Conservation (phyloP, 1,284 basidiomycete species). For the Gymnopus androsaceus region DNA sequence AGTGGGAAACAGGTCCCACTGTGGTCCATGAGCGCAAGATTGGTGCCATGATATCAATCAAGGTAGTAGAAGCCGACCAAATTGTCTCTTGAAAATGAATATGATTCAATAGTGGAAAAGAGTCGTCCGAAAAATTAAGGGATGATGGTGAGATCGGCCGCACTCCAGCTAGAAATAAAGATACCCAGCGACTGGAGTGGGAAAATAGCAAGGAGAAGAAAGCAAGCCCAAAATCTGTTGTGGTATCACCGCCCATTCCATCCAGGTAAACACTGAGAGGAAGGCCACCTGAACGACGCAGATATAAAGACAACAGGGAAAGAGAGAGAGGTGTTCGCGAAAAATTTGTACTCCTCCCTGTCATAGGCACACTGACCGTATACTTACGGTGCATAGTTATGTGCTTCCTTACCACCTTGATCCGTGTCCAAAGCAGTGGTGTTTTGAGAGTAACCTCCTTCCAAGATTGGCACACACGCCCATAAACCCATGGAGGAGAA, state of each 20-base stretch:
- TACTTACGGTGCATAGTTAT: too few species aligned
- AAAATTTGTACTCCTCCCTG: neutral
- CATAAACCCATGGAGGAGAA: too few species aligned
- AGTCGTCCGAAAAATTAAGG: neutral
- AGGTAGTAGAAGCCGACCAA: neutral
- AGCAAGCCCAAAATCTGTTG: neutral
- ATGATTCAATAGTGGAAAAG: neutral
- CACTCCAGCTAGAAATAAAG: too few species aligned
- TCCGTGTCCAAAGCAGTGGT: constrained; percentile 49
- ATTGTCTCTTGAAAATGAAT: neutral
- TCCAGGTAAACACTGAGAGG: too few species aligned
- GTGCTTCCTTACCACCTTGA: constrained; percentile 22
- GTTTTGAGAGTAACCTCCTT: too few species aligned
- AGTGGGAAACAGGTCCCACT: neutral
- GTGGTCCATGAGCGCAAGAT: neutral
- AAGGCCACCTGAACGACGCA: neutral
- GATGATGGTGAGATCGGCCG: neutral
- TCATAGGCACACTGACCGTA: too few species aligned
- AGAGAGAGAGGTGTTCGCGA: neutral
- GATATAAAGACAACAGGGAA: neutral
- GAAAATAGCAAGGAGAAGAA: neutral
- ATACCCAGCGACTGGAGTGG: neutral
- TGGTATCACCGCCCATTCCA: neutral
- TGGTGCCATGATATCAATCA: neutral
- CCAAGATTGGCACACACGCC: too few species aligned